A percentile compares a stretch with the other conserved stretches of the same genome.
Conservation (phyloP, 2,329 filamentous ascomycete species). For the Cladosporium sp. region DNA sequence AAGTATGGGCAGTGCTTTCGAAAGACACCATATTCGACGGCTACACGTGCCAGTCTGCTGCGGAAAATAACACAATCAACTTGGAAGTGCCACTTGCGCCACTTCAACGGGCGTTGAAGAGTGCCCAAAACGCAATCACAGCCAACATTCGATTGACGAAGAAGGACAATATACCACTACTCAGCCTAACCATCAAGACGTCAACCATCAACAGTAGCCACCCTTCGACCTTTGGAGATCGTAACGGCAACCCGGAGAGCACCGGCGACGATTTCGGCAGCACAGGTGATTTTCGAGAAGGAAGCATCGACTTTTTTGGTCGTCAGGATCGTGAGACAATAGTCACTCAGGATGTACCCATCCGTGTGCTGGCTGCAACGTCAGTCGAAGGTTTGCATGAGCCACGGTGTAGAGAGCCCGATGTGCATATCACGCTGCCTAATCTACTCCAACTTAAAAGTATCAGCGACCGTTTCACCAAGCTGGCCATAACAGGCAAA, state of each 20-base stretch:
- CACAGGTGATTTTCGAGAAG: constrained; percentile 22
- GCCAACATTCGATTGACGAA: constrained; percentile 88
- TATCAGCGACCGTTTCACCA: constrained; percentile 93
- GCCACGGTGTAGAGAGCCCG: constrained; percentile 82
- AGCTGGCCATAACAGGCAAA: constrained; percentile 58
- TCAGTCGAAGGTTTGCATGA: constrained; percentile 92
- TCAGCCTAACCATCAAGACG: constrained; percentile 85
- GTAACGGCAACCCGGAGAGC: constrained; percentile 17
- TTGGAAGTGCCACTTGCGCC: constrained; percentile 87
- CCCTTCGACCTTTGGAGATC: constrained; percentile 24
- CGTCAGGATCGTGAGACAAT: constrained; percentile 77
- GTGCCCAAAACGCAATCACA: constrained; percentile 73
- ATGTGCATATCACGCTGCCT: constrained; percentile 89
- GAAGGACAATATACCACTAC: constrained; percentile 78
- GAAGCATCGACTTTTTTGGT: constrained; percentile 42
- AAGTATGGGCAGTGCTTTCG: constrained; percentile 66
- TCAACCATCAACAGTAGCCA: constrained; percentile 57
- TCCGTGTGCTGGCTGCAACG: constrained; percentile 77
- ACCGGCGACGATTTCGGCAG: constrained; percentile 15
- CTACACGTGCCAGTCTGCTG: constrained; percentile 82
- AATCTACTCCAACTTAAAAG: constrained; percentile 83
- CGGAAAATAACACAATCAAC: constrained; percentile 83
- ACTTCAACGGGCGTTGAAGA: constrained; percentile 86
- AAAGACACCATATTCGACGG: constrained; percentile 77
- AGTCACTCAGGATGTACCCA: constrained; percentile 93